phyloP scores from a whole-genome alignment of 2,329 filamentous ascomycete genomes.

The Neoarthrinium moseri region DNA sequence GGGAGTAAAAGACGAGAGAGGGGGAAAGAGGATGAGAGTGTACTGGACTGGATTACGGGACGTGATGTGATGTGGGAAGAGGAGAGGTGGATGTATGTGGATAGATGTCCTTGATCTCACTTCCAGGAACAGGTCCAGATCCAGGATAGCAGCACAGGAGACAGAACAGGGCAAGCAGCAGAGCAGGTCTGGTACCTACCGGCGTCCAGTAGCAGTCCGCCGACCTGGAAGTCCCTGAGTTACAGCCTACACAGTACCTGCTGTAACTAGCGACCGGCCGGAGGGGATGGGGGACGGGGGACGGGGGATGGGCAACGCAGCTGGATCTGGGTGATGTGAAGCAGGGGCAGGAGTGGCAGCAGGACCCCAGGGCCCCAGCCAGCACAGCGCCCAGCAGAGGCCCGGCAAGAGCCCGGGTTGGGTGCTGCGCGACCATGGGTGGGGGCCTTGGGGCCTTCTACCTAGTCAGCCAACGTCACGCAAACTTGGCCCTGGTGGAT shows the following conservation, averaged over 20 bases:
- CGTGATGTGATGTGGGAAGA: too few relatives aligned
- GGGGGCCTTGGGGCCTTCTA: too few relatives aligned
- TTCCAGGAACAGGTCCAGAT: not conserved
- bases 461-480: too few relatives aligned
- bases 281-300: too few relatives aligned
- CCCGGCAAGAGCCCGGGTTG: not conserved
- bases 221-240: not conserved
- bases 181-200: not conserved
- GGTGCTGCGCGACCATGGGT: too few relatives aligned
- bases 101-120: slow-evolving; percentile 7
- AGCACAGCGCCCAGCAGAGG: not conserved
- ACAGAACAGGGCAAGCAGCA: not conserved
- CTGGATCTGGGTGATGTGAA: slow-evolving; percentile 2
- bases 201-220: not conserved
- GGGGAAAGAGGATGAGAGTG: slow-evolving; percentile 18
- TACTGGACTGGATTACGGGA: too few relatives aligned
- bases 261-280: too few relatives aligned
- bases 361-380: not conserved
- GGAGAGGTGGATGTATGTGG: slow-evolving; percentile 3
- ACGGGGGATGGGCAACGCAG: too few relatives aligned
- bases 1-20: slow-evolving; percentile 23
- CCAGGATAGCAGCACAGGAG: not conserved
- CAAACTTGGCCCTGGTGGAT: too few relatives aligned
- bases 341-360: not conserved
- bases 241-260: too few relatives aligned